Base-by-base conservation (phyloP, 805 yeast species). In the Yarrowia sp. region DNA sequence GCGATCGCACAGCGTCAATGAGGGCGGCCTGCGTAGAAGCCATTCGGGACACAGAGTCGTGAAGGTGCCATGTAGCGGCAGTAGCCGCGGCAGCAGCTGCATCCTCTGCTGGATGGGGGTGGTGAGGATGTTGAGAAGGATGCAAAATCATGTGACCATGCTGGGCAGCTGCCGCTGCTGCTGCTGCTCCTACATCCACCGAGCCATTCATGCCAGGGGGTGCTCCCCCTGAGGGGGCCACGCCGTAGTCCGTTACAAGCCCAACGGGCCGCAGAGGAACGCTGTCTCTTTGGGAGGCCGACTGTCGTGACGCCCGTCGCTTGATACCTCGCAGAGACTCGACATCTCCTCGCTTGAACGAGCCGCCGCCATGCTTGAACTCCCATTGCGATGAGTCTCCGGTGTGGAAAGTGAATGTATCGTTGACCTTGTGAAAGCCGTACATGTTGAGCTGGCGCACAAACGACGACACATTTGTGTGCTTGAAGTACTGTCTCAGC, bases 371-470 rank as follows among this genome's bases (percentile, higher is more conserved):
- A 73, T 92, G 98, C 66, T 86, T 85, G 76, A 92, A 92, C 77
- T 93, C 98, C 98, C 98, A 92, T 16, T 72, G 75, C 64, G 66
- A 65, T 2, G 56, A 46, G 58, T 61, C 56, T 26, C 56, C 56
- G 19, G 44, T 22, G 30, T 61, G 64, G 36, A 46, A 61, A 10
- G 56, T 61, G 67, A 74, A 75, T 22, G 74, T 68, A 65, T 74
- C 77, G 68, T 75, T 74, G 46, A 78, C 78, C 77, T 92, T 92
- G 75, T 92, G 97, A 78, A 92, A 92, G 1, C 97, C 97, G 74
- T 92, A 92, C 98, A 92, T 93, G 78, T 93, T 96, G 51, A 92
- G 79, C 76, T 93, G 98, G 52, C 98, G 84, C 36, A 93, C 97
- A 78, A 93, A 93, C 67, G 93, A 86, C 24, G 96, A 91, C 30